phyloP scores from a whole-genome alignment of 352 stramenopile genomes.

The Phytophthora pluvialis region DNA sequence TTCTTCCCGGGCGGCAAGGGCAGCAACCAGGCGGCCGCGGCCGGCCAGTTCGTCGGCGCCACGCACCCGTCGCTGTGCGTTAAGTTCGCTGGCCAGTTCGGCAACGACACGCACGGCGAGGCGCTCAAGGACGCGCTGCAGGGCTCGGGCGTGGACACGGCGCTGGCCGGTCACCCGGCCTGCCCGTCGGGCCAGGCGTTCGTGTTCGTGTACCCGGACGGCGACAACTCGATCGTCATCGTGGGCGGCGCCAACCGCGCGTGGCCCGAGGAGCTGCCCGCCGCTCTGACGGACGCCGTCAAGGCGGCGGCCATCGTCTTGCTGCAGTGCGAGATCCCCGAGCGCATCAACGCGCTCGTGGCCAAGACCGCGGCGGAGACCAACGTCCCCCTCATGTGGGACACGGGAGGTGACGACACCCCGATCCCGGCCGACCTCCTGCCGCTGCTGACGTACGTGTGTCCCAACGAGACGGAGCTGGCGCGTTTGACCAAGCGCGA shows the following conservation, averaged over 20 bases:
- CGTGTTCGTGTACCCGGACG: constrained; percentile 83
- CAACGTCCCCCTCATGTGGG: constrained; percentile 75
- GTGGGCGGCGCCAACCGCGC: constrained; percentile 76
- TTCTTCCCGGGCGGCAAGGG: constrained; percentile 81
- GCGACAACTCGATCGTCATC: constrained; percentile 88
- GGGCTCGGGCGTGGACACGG: constrained; percentile 42
- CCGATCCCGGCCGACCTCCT: constrained; percentile 61
- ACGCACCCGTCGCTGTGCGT: constrained; percentile 35
- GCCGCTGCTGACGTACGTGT: constrained; percentile 63
- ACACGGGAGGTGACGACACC: constrained; percentile 77
- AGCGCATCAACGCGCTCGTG: constrained; percentile 60
- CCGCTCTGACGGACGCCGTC: constrained; percentile 48
- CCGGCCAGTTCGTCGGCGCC: constrained; percentile 46
- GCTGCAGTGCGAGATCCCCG: constrained; percentile 78
- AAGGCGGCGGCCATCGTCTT: constrained; percentile 63
- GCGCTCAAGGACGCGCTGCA: constrained; percentile 52
- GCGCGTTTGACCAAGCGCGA: constrained; percentile 45
- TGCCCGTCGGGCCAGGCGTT: constrained; percentile 80
- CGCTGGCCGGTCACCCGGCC: constrained; percentile 43
- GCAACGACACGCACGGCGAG: constrained; percentile 65
- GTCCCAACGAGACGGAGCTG: constrained; percentile 84
- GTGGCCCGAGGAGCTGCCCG: constrained; percentile 57
- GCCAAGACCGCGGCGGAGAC: constrained; percentile 50
- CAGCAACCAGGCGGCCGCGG: constrained; percentile 79
- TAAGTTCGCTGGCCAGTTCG: constrained; percentile 76